phyloP scores from a whole-genome alignment of 306 rosid species.

The Ormosia emarginata region DNA sequence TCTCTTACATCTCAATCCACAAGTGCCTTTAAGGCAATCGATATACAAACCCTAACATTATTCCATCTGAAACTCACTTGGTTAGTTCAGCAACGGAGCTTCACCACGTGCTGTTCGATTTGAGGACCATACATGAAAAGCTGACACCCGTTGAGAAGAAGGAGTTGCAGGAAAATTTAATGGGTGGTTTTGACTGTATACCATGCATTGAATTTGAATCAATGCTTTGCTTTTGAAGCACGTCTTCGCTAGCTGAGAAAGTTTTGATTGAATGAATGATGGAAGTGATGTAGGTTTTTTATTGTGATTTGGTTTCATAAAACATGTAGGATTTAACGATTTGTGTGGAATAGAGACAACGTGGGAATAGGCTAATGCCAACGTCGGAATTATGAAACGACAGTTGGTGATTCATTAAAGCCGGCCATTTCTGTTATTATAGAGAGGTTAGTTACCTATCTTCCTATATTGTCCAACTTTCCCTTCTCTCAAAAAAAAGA shows the following conservation, averaged over 20 bases:
- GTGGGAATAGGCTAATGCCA: not conserved
- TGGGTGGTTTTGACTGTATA: slow-evolving; percentile 9
- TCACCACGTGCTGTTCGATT: slow-evolving; percentile 20
- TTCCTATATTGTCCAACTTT: no score
- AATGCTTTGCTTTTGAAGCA: slow-evolving; percentile 15
- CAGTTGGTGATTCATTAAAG: slow-evolving; percentile 12
- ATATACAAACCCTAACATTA: no score
- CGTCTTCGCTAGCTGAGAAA: not conserved
- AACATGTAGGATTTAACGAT: not conserved
- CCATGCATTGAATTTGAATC: slow-evolving; percentile 21
- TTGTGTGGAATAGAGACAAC: slow-evolving; percentile 12
- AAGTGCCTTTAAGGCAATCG: no score
- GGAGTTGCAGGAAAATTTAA: slow-evolving; percentile 27
- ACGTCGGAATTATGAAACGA: slow-evolving; percentile 13
- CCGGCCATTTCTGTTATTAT: not conserved
- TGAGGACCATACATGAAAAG: slow-evolving; percentile 34
- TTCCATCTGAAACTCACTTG: not conserved
- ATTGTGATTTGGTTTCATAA: not conserved
- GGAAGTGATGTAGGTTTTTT: not conserved
- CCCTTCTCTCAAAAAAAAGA: no score
- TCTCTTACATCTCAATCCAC: no score
- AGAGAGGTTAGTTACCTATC: not conserved
- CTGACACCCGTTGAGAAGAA: slow-evolving; percentile 28
- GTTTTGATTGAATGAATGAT: slow-evolving; percentile 26
- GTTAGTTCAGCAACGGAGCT: not conserved